These are phyloP conservation scores for Pseudozyma sp. DNA, from an alignment of 1,284 basidiomycete species.

Conservation along the genomic window DNA sequence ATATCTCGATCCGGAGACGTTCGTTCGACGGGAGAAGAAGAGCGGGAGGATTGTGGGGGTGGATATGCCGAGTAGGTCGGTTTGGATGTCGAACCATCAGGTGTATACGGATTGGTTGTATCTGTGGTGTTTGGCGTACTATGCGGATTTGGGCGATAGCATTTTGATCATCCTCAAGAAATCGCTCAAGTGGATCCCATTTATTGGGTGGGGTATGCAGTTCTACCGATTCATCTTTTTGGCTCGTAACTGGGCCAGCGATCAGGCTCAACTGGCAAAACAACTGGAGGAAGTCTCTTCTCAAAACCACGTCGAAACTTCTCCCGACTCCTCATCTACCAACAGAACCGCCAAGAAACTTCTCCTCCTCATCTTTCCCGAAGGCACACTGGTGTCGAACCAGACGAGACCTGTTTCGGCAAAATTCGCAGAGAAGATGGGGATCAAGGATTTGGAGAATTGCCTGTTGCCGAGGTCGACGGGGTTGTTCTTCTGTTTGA, in stretches of 20 bases:
- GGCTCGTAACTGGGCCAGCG: conserved; percentile 52
- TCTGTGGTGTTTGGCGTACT: conserved; percentile 62
- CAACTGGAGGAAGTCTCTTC: conserved; percentile 45
- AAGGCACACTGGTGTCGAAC: conserved; percentile 60
- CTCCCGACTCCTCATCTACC: background rate
- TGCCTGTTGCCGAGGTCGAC: conserved; percentile 88
- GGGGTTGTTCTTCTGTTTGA: conserved; percentile 85
- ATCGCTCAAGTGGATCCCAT: conserved; percentile 57
- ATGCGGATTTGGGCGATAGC: conserved; percentile 48
- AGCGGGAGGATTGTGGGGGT: conserved; percentile 40
- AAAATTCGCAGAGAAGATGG: conserved; percentile 61
- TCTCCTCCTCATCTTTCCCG: conserved; percentile 62
- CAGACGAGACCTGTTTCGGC: conserved; percentile 54
- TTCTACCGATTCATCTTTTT: conserved; percentile 65
- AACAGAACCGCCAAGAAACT: conserved; percentile 42
- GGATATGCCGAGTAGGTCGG: conserved; percentile 42
- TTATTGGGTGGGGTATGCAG: conserved; percentile 63
- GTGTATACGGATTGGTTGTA: conserved; percentile 66
- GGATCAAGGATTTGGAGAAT: conserved; percentile 79
- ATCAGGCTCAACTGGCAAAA: conserved; percentile 47
- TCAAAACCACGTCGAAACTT: conserved; percentile 6
- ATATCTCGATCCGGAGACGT: conserved; percentile 47
- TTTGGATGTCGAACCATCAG: conserved; percentile 62
- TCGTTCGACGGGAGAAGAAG: conserved; percentile 41
- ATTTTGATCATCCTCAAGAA: conserved; percentile 62